A percentile compares a stretch with the other conserved stretches of the same genome.
Conservation (phyloP, 164 flowering plant genomes). For the Magnolia sinica region DNA sequence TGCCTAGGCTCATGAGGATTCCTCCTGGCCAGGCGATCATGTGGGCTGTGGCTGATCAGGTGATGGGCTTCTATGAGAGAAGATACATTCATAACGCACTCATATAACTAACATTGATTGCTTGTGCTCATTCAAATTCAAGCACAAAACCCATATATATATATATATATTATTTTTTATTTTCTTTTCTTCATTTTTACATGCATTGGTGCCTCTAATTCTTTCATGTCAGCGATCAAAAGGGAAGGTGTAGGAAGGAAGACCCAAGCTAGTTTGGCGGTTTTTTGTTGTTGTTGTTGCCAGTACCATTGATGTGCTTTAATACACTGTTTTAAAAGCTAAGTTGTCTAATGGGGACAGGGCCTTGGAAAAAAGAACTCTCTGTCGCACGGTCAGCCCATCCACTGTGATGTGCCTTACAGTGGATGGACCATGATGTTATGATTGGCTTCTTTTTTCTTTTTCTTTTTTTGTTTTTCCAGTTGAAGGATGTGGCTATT, state of each 20-base stretch:
- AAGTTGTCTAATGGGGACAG: too few species aligned
- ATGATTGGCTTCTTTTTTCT: too few species aligned
- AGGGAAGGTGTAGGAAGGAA: not conserved
- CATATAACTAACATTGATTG: slow-evolving; percentile 2
- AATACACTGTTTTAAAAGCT: not conserved
- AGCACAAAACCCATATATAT: not conserved
- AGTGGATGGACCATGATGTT: too few species aligned
- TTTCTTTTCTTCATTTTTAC: not conserved
- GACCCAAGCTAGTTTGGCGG: not conserved
- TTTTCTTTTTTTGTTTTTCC: too few species aligned
- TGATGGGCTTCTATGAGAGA: slow-evolving; percentile 80
- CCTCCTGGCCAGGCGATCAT: slow-evolving; percentile 99
- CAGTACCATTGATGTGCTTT: not conserved
- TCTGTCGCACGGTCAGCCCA: too few species aligned
- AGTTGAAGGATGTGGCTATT: too few species aligned
- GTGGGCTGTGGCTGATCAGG: slow-evolving; percentile 98
- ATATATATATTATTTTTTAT: not conserved
- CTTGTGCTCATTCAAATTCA: not conserved
- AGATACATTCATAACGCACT: slow-evolving; percentile 31
- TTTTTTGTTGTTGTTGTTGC: not conserved
- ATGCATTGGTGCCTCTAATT: not conserved
- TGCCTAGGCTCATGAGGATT: slow-evolving; percentile 96
- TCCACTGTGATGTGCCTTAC: too few species aligned
- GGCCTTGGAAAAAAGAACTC: too few species aligned
- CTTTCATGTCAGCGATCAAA: not conserved